phyloP scores from a whole-genome alignment of 2,329 filamentous ascomycete genomes.

The Hansfordia pulvinata region DNA sequence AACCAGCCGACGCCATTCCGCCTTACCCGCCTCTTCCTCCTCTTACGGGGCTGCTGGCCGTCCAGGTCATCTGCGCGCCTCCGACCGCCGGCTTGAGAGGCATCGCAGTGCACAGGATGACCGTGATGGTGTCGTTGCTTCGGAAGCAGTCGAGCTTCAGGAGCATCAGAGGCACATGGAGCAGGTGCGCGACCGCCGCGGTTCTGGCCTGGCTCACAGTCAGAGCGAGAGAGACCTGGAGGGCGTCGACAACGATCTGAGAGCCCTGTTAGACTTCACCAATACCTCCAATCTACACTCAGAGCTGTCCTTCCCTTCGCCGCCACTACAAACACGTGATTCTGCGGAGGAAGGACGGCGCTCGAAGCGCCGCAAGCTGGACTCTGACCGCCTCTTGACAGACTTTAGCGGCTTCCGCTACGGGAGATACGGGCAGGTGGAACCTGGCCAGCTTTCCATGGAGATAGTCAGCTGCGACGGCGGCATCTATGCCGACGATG shows the following conservation, averaged over 20 bases:
- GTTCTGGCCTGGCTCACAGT: constrained; percentile 4
- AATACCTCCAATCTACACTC: constrained; percentile 8
- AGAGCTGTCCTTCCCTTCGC: constrained; percentile 12
- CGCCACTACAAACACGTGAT: constrained; percentile 11
- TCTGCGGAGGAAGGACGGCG: constrained; percentile 25
- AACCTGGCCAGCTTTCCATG: constrained; percentile 70
- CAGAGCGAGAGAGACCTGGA: constrained; percentile 5
- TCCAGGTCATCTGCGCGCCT: constrained; percentile 7
- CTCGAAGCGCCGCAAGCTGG: constrained; percentile 57
- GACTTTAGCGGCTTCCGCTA: constrained; percentile 55
- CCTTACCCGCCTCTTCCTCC: constrained; percentile 11
- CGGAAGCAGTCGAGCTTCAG: constrained; percentile 7
- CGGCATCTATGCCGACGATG: constrained; percentile 53
- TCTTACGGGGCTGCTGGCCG: constrained; percentile 7
- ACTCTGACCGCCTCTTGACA: constrained; percentile 41
- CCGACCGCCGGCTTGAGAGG: constrained; percentile 8
- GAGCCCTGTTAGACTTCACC: constrained; percentile 12
- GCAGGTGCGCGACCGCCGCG: constrained; percentile 3
- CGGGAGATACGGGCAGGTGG: constrained; percentile 76
- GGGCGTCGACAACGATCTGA: constrained; percentile 9
- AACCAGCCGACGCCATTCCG: constrained; percentile 12
- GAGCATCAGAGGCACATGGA: constrained; percentile 5
- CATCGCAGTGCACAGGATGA: too few species aligned
- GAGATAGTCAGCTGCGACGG: constrained; percentile 85
- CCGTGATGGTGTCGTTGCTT: too few species aligned